Evolutionary conservation across 352 stramenopile genomes (phyloP), one percentile per base, ranked within the genome.

Genomic region (Pythium plurisporium): DNA sequence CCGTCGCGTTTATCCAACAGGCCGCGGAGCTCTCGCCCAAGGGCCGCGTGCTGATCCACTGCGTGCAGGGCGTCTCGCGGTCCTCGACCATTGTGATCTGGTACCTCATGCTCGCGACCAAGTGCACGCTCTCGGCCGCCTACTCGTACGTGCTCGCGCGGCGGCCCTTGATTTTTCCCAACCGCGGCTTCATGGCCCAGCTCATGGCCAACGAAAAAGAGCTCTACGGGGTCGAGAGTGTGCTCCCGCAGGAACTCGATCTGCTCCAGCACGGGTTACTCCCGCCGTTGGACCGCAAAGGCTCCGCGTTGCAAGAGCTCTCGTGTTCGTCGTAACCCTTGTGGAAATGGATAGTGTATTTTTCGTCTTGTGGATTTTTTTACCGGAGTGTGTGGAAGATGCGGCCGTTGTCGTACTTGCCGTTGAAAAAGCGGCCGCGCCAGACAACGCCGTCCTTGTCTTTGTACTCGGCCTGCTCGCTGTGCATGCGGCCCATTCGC

Each of bases 391-490:
- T 73, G 53, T 89, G 77, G 70, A 87, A 95, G 30, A 91, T 74
- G 36, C 77, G 75, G 22, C 82, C 82, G 51, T 89, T 95, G 82
- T 92, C 78, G 58, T 79, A 91, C 62, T 91, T 91, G 55, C 85
- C 85, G 60, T 91, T 92, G 46, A 89, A 67, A 57, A 92, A 93
- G 42, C 58, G 56, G 15, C 82, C 85, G 4, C 56, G 51, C 82
- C 82, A 95, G 33, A 68, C 60, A 17, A 95, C 85, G 25, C 79
- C 80, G 47, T 92, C 81, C 27, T 83, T 81, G 69, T 92, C 77
- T 49, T 76, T 69, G 64, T 90, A 95, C 36, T 60, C 50, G 7
- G 79, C 85, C 4, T 73, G 51, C 5, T 80, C 60, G 14, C 82
- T 78, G 50, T 95, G 82, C 82, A 95, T 93, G 55, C 80, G 73